A percentile compares a stretch with the other conserved stretches of the same genome.
phyloP scores from a whole-genome alignment of 139 green algal genomes.

The Chlorella sp. region DNA sequence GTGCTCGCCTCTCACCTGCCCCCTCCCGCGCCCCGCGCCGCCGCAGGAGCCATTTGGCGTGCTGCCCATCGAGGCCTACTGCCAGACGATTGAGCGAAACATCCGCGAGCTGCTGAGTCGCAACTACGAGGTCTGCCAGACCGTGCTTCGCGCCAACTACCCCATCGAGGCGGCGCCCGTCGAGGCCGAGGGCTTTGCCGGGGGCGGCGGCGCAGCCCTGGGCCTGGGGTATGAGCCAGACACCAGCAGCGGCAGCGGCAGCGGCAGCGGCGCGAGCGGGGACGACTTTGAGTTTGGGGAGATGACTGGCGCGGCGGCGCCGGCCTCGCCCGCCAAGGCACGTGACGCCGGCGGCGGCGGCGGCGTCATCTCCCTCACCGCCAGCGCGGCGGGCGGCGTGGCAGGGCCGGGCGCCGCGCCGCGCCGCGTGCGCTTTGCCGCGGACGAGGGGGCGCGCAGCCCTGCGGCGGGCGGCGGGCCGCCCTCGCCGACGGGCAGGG shows the following conservation, averaged over 20 bases:
- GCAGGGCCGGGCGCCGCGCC: background rate
- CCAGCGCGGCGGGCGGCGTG: background rate
- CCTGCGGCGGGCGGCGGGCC: background rate
- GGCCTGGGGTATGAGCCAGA: too few species aligned
- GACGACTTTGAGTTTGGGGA: slow-evolving; percentile 19
- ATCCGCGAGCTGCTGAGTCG: slow-evolving; percentile 24
- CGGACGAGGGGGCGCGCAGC: slow-evolving; percentile 7
- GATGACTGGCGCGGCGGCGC: slow-evolving; percentile 3
- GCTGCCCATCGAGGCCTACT: slow-evolving; percentile 44
- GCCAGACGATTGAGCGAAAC: slow-evolving; percentile 41
- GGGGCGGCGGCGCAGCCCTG: too few species aligned
- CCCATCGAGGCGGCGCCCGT: too few species aligned
- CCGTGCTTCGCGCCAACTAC: background rate
- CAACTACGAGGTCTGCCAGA: background rate
- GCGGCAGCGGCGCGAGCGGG: background rate
- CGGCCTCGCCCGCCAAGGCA: background rate
- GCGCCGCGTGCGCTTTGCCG: slow-evolving; percentile 11
- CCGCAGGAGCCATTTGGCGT: too few species aligned
- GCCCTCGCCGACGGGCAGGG: background rate
- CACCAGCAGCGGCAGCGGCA: too few species aligned
- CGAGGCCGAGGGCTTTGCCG: too few species aligned
- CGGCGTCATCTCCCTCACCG: background rate
- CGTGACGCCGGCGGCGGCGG: too few species aligned
- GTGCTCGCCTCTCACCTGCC: too few species aligned
- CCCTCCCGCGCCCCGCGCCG: too few species aligned